Percentiles rank a stretch among this genome's conserved stretches.
Conservation (phyloP, 805 yeast genomes). For the Saturnispora ahearnii region DNA sequence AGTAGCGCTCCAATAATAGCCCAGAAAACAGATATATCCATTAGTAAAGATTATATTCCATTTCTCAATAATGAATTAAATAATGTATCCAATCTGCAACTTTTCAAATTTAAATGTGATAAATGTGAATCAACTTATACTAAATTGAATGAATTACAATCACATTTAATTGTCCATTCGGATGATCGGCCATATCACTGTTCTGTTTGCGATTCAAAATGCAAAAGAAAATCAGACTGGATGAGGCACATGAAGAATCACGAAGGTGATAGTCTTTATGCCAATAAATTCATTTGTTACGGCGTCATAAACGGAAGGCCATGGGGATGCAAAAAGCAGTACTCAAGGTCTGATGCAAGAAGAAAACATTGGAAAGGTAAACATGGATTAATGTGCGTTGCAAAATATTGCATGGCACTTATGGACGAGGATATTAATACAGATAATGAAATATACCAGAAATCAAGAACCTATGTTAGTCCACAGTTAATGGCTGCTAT, state of each 20-base stretch:
- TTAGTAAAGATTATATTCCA: too few relatives aligned
- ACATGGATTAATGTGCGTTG: conserved; percentile 3
- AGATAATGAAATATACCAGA: neutral
- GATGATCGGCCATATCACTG: conserved; percentile 57
- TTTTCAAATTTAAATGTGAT: neutral
- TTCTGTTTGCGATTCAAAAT: conserved; percentile 47
- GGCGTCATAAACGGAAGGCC: neutral
- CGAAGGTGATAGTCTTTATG: neutral
- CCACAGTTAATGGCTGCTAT: neutral
- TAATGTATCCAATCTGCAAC: neutral
- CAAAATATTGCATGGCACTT: conserved; percentile 1
- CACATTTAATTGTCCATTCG: conserved; percentile 38
- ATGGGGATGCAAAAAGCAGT: conserved; percentile 6
- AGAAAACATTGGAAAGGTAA: conserved; percentile 8
- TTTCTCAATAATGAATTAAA: neutral
- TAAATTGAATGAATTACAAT: neutral
- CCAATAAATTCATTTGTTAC: neutral
- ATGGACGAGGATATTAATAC: neutral
- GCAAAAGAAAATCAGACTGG: conserved; percentile 67
- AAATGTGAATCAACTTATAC: neutral
- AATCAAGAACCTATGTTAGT: neutral
- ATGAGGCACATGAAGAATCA: conserved; percentile 69
- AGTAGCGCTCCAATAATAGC: too few relatives aligned
- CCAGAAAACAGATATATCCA: too few relatives aligned
- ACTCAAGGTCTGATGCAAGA: conserved; percentile 5